phyloP scores from a whole-genome alignment of 148 eudicot species.

The Gaultheria prostrata region DNA sequence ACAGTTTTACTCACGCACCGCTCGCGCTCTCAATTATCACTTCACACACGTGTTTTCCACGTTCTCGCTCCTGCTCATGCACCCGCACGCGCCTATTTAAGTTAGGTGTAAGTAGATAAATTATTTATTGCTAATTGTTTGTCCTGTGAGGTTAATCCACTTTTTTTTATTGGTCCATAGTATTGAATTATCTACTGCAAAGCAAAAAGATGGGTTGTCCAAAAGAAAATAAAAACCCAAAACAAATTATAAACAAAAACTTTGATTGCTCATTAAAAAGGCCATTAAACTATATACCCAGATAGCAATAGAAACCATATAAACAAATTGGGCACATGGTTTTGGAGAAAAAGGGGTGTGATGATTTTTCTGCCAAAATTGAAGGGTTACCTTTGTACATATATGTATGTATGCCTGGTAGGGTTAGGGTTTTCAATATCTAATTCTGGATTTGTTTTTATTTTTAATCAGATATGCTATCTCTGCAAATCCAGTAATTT shows the following conservation, averaged over 20 bases:
- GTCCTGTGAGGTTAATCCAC: no score
- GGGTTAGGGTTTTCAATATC: constrained; percentile 14
- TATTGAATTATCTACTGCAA: no score
- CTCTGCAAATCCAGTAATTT: constrained; percentile 4
- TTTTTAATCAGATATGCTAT: background rate
- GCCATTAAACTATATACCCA: background rate
- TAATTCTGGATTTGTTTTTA: constrained; percentile 8
- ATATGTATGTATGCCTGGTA: background rate
- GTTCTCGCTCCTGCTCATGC: no score
- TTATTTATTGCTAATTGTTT: no score
- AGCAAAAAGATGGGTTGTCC: background rate
- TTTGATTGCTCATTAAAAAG: background rate
- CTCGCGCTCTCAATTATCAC: no score
- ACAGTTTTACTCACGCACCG: no score
- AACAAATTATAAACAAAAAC: background rate
- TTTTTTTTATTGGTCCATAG: no score
- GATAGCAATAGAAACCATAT: background rate
- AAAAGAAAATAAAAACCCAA: background rate
- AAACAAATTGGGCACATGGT: constrained; percentile 11
- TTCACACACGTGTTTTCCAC: no score
- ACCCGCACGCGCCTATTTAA: no score
- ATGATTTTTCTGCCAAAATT: background rate
- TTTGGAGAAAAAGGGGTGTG: background rate
- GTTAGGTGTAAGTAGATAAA: no score
- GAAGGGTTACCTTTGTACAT: background rate